A percentile compares a stretch with the other conserved stretches of the same genome.
Conservation (phyloP, 345 rosid genomes). For the Jatropha curcas region DNA sequence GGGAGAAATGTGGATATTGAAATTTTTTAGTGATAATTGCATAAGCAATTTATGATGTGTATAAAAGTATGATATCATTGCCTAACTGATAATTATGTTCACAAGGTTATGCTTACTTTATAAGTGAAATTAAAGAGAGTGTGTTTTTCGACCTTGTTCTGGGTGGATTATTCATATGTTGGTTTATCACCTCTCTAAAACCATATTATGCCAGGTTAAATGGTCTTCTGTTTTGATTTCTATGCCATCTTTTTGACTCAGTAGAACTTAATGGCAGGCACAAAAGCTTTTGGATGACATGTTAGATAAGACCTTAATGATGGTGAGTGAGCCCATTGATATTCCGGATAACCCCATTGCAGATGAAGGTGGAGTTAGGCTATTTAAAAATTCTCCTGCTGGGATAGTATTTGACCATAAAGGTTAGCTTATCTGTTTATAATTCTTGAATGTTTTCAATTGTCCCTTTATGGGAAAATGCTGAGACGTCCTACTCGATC, state of each 20-base stretch:
- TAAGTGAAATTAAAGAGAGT: not conserved
- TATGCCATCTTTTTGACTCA: not conserved
- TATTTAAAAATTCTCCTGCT: slow-evolving; percentile 60
- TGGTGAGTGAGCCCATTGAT: slow-evolving; percentile 40
- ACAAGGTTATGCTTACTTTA: not conserved
- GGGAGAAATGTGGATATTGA: not conserved
- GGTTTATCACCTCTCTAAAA: too few species aligned
- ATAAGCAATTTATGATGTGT: too few species aligned
- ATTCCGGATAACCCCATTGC: slow-evolving; percentile 28
- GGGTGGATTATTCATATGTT: slow-evolving; percentile 1
- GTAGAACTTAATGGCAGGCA: slow-evolving; percentile 45
- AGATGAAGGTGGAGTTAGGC: slow-evolving; percentile 58
- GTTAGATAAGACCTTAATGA: slow-evolving; percentile 55
- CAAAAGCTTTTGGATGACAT: slow-evolving; percentile 74
- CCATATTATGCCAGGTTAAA: not conserved
- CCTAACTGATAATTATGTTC: too few species aligned
- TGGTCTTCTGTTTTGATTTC: not conserved
- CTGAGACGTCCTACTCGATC: not conserved
- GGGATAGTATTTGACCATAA: slow-evolving; percentile 71
- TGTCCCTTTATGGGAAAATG: not conserved
- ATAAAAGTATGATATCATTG: too few species aligned
- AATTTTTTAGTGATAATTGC: not conserved
- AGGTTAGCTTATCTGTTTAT: slow-evolving; percentile 39
- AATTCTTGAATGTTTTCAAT: not conserved
- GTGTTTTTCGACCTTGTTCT: not conserved